These are phyloP conservation scores for Scutellaria minor DNA, from an alignment of 257 asterid genomes.

Conservation along the genomic window DNA sequence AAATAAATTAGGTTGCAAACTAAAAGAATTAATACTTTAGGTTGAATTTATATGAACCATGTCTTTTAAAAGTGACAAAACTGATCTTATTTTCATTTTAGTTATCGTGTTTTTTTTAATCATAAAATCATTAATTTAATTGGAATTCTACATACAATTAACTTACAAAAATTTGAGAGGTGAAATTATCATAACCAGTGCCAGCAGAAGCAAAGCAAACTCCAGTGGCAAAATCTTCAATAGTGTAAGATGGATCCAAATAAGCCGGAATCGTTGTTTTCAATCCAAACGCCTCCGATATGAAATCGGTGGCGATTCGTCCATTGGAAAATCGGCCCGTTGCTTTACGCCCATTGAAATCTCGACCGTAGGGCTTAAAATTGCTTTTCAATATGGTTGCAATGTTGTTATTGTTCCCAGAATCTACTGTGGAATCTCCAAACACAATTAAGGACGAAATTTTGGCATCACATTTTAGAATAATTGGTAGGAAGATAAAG, in stretches of 20 bases:
- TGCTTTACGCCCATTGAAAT: constrained; percentile 57
- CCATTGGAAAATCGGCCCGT: constrained; percentile 82
- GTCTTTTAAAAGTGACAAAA: no score
- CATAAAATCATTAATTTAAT: no score
- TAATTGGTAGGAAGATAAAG: constrained; percentile 25
- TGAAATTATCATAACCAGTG: constrained; percentile 68
- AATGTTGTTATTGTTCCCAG: constrained; percentile 75
- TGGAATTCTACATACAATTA: no score
- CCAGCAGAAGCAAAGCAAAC: constrained; percentile 94
- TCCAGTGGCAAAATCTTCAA: constrained; percentile 69
- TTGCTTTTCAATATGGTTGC: constrained; percentile 57
- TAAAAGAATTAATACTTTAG: no score
- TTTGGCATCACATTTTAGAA: constrained; percentile 39
- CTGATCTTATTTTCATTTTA: no score
- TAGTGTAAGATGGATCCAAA: constrained; percentile 62
- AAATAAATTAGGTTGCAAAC: no score
- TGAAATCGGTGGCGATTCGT: constrained; percentile 61
- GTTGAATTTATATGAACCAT: no score
- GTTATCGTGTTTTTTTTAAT: no score
- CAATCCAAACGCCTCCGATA: constrained; percentile 70
- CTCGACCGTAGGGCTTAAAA: constrained; percentile 77
- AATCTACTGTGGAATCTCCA: constrained; percentile 82
- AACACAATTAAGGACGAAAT: constrained; percentile 69
- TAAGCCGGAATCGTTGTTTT: constrained; percentile 67
- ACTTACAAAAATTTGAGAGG: constrained; percentile 60